Base-by-base conservation (phyloP, 2,329 filamentous ascomycete genomes). In the Diaporthe sp. region DNA sequence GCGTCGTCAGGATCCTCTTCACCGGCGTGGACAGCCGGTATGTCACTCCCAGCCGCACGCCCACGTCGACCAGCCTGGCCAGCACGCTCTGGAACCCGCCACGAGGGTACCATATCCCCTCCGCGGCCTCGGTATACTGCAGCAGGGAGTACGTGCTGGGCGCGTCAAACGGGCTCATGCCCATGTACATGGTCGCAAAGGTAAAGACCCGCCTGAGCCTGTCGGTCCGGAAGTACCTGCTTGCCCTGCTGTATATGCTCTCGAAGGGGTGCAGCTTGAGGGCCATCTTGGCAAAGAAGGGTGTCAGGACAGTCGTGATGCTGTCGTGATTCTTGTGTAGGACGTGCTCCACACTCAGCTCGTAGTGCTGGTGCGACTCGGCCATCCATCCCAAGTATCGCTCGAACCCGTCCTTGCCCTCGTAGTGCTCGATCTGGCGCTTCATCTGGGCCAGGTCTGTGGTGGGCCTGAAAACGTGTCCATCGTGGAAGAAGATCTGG, bases 161-260 rank as follows among this genome's bases (percentile, higher is more conserved):
- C 0, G 94, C 93, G 80, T 94, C 92, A 80, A 93, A 95, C 0
- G 94, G 94, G 73, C 88, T 92, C 93, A 95, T 95, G 0, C 94
- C 94, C 91, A 95, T 93, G 80, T 95, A 95, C 93, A 95, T 95
- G 79, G 92, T 94, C 31, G 91, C 93, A 82, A 95, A 95, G 0
- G 93, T 95, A 78, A 95, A 95, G 0, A 93, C 93, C 37, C 93
- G 85, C 76, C 93, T 86, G 79, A 95, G 80, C 74, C 93, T 86
- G 80, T 95, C 93, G 0, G 92, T 92, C 86, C 87, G 89, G 82
- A 95, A 95, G 79, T 95, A 95, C 76, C 88, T 88, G 37, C 89
- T 86, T 4, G 92, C 91, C 39, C 94, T 85, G 9, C 86, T 86
- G 85, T 92, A 95, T 22, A 94, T 93, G 79, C 89, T 92, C 81